Base-by-base conservation (phyloP, 129 eudicot genomes). In the Arctium lappa region DNA sequence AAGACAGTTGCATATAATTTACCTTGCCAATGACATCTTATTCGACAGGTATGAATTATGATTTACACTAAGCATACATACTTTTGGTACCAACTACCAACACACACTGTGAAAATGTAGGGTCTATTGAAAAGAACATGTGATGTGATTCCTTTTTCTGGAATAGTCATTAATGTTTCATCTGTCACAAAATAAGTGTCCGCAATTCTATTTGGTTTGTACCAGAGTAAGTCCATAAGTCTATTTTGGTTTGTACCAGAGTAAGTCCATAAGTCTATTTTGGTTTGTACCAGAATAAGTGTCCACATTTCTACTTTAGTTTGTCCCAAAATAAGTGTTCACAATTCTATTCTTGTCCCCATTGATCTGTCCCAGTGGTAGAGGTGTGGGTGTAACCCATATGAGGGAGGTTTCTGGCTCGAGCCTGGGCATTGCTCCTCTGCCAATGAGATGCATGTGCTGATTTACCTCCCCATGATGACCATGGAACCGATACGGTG, bases 11-110 rank as follows among this genome's bases (percentile, higher is more conserved):
- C 99, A 96, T 82, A 93, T 96, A 13, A 82, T 96, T 83, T 96
- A 93, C 82, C 97, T 96, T 72, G 97, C 97, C 30, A 96, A 96
- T 84, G 99, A 96, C 88, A 96, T 96, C 40, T 84, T 96, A 44
- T 96, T 96, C 90, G 99, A 96, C 90, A 96, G 99, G 99, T 93
- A 84, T 56, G 31, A 38, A 2, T 56, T 13, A 53, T 53, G 46
- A 40, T 40, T 22, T 7, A 40, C 46, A 53, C 16, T 13, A 15
- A 15, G 65, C 65, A 56, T 56, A 13, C 27, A 56, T 16, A 56
- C 65, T 56, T 56, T 56, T 56, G 65, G 65, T 22, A 22, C 27
- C 27, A 22, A 22, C 27, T 22, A 22, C 27, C 27, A 22, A 22
- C 27, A 22, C 27, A 22, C 27, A 22, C 56, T 46, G 16, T 46